Conservation (phyloP, 306 rosid species). For the Leucaena leucocephala region DNA sequence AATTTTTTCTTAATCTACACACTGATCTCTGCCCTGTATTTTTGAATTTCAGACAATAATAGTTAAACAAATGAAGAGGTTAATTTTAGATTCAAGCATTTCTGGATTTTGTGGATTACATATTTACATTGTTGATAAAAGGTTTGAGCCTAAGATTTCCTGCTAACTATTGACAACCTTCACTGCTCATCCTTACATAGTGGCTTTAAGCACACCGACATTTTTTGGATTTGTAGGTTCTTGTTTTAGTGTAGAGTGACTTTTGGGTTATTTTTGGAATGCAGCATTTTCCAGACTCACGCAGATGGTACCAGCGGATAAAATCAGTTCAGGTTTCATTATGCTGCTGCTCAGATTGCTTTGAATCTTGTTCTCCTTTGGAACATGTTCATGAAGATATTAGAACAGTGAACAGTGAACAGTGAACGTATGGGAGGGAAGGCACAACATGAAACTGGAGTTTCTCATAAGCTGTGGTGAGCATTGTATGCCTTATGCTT, state of each 20-base stretch:
- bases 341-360: conserved; percentile 24
- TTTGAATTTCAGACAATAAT: conserved; percentile 24
- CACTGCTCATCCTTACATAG: background rate
- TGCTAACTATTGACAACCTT: background rate
- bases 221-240: background rate
- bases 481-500: conserved; percentile 20
- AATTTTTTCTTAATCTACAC: conserved; percentile 12
- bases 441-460: conserved; percentile 3
- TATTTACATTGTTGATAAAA: background rate
- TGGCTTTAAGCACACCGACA: background rate
- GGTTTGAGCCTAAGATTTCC: background rate
- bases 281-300: conserved; percentile 24
- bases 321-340: conserved; percentile 17
- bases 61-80: background rate
- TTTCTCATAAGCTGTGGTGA: conserved; percentile 21
- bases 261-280: conserved; percentile 17
- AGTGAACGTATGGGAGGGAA: background rate
- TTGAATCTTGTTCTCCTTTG: conserved; percentile 19
- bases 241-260: conserved; percentile 20
- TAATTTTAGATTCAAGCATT: background rate
- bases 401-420: background rate
- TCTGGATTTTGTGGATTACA: background rate
- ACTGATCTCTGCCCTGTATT: conserved; percentile 7
- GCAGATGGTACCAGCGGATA: conserved; percentile 16
- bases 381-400: background rate